Percentiles rank a stretch among this genome's conserved stretches.
Evolutionary conservation across 495 filamentous ascomycete genomes (phyloP).

Genomic region (Staphylotrichum tortipilum): DNA sequence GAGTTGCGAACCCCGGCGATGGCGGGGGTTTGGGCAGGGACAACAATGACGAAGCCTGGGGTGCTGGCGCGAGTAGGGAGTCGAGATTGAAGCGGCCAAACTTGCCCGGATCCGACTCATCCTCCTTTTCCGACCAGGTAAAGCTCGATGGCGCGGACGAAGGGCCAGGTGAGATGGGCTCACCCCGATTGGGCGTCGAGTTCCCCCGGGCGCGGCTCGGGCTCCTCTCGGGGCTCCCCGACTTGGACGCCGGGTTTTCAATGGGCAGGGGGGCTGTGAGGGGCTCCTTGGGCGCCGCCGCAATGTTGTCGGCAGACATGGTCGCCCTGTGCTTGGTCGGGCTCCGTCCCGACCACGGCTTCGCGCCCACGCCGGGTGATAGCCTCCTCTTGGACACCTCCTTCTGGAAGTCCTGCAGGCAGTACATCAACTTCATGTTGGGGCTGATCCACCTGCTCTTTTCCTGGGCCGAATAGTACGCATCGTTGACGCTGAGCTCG

Average conservation of each 20-base stretch:
- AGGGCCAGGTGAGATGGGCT: constrained; percentile 46
- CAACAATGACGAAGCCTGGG: not conserved
- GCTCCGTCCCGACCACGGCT: constrained; percentile 38
- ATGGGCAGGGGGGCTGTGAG: constrained; percentile 43
- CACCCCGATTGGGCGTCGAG: constrained; percentile 33
- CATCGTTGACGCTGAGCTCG: constrained; percentile 78
- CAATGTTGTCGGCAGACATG: constrained; percentile 43
- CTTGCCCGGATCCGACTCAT: constrained; percentile 29
- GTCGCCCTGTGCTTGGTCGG: constrained; percentile 45
- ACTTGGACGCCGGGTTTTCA: constrained; percentile 25
- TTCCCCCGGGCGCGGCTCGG: constrained; percentile 31
- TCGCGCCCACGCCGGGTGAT: constrained; percentile 32
- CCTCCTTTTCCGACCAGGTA: constrained; percentile 41
- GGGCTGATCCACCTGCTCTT: constrained; percentile 94
- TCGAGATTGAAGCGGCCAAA: constrained; percentile 34
- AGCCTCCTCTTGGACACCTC: constrained; percentile 48
- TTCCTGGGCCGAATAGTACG: constrained; percentile 81
- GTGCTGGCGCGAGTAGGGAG: constrained; percentile 11
- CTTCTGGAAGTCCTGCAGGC: constrained; percentile 84
- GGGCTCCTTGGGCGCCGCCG: constrained; percentile 35
- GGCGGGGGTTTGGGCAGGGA: constrained; percentile 17
- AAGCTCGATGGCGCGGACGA: constrained; percentile 50
- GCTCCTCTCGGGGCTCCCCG: constrained; percentile 20
- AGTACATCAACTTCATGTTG: constrained; percentile 97
- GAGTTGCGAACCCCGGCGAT: constrained; percentile 18